Evolutionary conservation across 192 early-diverging fungal genomes (phyloP), one percentile per base, ranked within the genome.

Genomic region (Entomortierella lignicola): DNA sequence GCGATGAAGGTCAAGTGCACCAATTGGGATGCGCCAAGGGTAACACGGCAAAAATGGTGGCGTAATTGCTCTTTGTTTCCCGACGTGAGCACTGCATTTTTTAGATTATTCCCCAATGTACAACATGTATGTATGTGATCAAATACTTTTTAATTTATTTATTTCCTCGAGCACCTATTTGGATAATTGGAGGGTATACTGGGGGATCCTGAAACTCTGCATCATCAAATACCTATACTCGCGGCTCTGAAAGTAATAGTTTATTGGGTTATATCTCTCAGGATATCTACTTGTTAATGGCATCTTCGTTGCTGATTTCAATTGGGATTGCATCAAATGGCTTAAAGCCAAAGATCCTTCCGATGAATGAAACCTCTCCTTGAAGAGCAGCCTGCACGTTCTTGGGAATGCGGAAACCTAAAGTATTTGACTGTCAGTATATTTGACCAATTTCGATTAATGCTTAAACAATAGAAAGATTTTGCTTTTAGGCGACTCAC

Each of bases 311-410:
- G 47, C 30, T 44, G 25, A 77, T 77, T 18, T 77, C 73, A 17
- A 77, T 60, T 2, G 66, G 66, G 15, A 77, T 39, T n/a, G 66
- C 66, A 53, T 91, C 89, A 21, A 85, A 82, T n/a, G 88, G 87
- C 12, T 30, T 62, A 52, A 90, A 92, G 0, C 85, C 90, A 47
- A 92, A 89, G 23, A 92, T 85, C 10, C 84, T 63, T 17, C 89
- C 89, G 77, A 91, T 89, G 85, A 95, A 95, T 56, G 83, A 87
- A 31, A 92, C 69, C 72, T 92, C 88, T 4, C 87, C 71, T 80
- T 93, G 89, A 32, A 89, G 55, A 8, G 88, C 85, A 2, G 87
- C 65, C 51, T 84, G 84, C 34, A 94, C 91, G 67, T 92, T 92
- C 50, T 87, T 81, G 2, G 86, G 86, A 54, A 89, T 82, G 37